Evolutionary conservation across 73 alveolate genomes (phyloP).

Genomic region (Paramecium caudatum): DNA sequence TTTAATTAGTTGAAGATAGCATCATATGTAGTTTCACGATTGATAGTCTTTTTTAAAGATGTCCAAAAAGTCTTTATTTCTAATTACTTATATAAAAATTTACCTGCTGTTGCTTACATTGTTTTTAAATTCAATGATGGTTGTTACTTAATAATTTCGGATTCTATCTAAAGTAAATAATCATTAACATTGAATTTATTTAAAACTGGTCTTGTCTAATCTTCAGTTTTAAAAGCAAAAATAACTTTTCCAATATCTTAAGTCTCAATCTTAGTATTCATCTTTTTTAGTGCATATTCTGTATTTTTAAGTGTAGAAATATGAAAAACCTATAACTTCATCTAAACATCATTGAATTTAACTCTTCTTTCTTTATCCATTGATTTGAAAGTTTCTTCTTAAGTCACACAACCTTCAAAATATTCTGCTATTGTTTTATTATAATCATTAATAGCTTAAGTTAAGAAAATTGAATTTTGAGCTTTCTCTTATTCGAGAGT

Average conservation of each 20-base stretch:
- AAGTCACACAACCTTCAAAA: neutral
- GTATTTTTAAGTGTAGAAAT: constrained; percentile 24
- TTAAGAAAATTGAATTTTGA: neutral
- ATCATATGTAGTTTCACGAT: constrained; percentile 36
- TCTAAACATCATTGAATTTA: neutral
- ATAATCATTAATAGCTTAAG: neutral
- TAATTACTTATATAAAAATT: neutral
- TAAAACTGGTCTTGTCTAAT: constrained; percentile 32
- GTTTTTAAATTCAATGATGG: constrained; percentile 39
- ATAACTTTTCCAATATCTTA: constrained; percentile 6
- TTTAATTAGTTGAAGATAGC: neutral
- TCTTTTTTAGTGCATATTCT: constrained; percentile 28
- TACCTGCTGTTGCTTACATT: constrained; percentile 12
- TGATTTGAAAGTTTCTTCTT: neutral
- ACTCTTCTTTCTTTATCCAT: constrained; percentile 49
- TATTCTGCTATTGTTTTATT: neutral
- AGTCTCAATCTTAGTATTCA: constrained; percentile 10
- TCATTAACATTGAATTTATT: constrained; percentile 26
- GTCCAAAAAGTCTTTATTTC: neutral
- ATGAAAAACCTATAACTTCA: constrained; percentile 57
- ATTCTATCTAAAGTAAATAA: neutral
- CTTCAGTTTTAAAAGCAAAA: constrained; percentile 3
- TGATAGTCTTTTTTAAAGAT: neutral
- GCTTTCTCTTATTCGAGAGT: neutral
- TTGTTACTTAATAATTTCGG: constrained; percentile 1